Percentiles rank a stretch among this genome's conserved stretches.
phyloP scores from a whole-genome alignment of 805 yeast species.

The Torulaspora indica region DNA sequence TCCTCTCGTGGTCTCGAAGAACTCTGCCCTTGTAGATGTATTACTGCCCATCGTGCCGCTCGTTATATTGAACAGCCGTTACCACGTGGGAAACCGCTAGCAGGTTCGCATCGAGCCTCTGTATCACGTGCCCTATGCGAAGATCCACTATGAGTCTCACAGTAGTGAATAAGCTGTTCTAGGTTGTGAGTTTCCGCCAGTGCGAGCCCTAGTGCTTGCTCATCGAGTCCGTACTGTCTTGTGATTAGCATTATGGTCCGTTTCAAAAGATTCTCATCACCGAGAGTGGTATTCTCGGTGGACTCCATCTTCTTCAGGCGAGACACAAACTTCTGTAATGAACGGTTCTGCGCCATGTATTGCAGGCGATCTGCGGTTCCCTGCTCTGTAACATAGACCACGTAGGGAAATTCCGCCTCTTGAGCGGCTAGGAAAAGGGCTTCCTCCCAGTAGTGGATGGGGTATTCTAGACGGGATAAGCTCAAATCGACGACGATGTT shows the following conservation, averaged over 20 bases:
- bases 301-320: not conserved
- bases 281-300: not conserved
- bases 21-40: not conserved
- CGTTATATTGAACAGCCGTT: slow-evolving; percentile 1
- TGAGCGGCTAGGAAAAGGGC: slow-evolving; percentile 4
- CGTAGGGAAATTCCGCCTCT: slow-evolving; percentile 2
- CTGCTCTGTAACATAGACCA: slow-evolving; percentile 7
- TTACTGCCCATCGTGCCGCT: slow-evolving; percentile 1
- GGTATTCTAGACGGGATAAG: slow-evolving; percentile 1
- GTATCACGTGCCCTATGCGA: slow-evolving; percentile 9
- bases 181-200: slow-evolving; percentile 6
- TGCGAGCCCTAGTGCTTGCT: slow-evolving; percentile 1
- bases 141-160: slow-evolving; percentile 1
- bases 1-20: not conserved
- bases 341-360: slow-evolving; percentile 5
- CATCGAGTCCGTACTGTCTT: slow-evolving; percentile 1
- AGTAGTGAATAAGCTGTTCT: slow-evolving; percentile 2
- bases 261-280: slow-evolving; percentile 4
- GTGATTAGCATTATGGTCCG: slow-evolving; percentile 1
- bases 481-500: slow-evolving; percentile 1
- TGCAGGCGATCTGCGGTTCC: slow-evolving; percentile 2
- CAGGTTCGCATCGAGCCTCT: not conserved
- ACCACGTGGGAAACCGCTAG: slow-evolving; percentile 5
- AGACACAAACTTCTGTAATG: slow-evolving; percentile 2
- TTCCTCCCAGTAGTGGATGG: slow-evolving; percentile 9